Conservation (phyloP, 495 filamentous ascomycete genomes). For the Elaphomyces granulatus region DNA sequence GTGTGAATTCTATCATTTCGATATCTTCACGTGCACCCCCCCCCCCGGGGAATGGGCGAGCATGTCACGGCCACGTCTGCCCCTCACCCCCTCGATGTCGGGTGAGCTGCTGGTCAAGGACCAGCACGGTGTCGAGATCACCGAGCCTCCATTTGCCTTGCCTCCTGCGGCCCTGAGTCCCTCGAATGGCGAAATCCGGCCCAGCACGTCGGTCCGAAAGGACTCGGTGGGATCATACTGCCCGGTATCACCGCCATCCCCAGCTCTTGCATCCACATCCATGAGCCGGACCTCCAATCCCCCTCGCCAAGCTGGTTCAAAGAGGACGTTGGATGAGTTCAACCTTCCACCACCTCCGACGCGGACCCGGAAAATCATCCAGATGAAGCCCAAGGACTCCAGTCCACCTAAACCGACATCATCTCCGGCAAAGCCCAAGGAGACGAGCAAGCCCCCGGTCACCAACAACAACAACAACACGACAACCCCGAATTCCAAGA, state of each 20-base stretch:
- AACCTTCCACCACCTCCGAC: conserved; percentile 85
- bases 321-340: conserved; percentile 42
- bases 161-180: conserved; percentile 65
- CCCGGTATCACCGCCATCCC: conserved; percentile 43
- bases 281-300: conserved; percentile 34
- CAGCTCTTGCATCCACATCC: conserved; percentile 18
- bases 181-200: conserved; percentile 23
- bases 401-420: conserved; percentile 14
- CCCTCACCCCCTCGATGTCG: conserved; percentile 75
- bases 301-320: conserved; percentile 39
- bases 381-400: conserved; percentile 61
- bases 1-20: too few relatives aligned
- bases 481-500: conserved; percentile 35
- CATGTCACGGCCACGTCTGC: conserved; percentile 60
- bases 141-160: conserved; percentile 56
- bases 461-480: conserved; percentile 1
- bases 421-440: conserved; percentile 4
- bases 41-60: conserved; percentile 8
- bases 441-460: conserved; percentile 10
- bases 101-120: conserved; percentile 71
- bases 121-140: conserved; percentile 34
- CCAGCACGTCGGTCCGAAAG: conserved; percentile 16
- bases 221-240: conserved; percentile 31
- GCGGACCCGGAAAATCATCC: conserved; percentile 87
- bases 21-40: not conserved